Conservation (phyloP, 257 asterid species). For the Ballota nigra region DNA sequence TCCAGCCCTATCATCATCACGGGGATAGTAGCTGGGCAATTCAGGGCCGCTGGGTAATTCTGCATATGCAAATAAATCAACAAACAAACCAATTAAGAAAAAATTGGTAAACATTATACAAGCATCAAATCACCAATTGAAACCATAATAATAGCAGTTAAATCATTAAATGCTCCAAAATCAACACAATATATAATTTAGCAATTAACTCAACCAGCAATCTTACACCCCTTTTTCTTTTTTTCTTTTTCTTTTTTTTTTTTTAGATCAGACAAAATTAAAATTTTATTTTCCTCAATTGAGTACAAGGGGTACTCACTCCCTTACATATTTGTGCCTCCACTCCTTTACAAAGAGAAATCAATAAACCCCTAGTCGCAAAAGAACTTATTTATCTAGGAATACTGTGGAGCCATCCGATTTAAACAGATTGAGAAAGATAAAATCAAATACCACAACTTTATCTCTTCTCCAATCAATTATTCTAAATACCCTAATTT, state of each 20-base stretch:
- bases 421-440: neutral
- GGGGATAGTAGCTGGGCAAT: conserved; percentile 37
- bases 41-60: conserved; percentile 64
- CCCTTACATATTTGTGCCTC: too few relatives aligned
- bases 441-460: neutral
- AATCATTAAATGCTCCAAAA: neutral
- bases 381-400: neutral
- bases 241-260: too few relatives aligned
- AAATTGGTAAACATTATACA: neutral
- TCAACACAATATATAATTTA: neutral
- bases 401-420: neutral
- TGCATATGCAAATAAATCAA: conserved; percentile 21
- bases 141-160: neutral
- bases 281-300: too few relatives aligned
- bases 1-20: conserved; percentile 49
- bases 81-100: neutral
- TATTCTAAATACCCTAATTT: conserved; percentile 22
- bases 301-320: too few relatives aligned
- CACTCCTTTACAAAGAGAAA: too few relatives aligned
- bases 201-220: neutral
- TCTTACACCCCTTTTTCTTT: conserved; percentile 14
- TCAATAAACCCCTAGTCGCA: neutral
- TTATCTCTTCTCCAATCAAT: neutral
- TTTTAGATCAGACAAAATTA: too few relatives aligned
- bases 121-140: neutral